Evolutionary conservation across 768 basidiomycete species (phyloP).

Genomic region (Amanita pallidorosea): DNA sequence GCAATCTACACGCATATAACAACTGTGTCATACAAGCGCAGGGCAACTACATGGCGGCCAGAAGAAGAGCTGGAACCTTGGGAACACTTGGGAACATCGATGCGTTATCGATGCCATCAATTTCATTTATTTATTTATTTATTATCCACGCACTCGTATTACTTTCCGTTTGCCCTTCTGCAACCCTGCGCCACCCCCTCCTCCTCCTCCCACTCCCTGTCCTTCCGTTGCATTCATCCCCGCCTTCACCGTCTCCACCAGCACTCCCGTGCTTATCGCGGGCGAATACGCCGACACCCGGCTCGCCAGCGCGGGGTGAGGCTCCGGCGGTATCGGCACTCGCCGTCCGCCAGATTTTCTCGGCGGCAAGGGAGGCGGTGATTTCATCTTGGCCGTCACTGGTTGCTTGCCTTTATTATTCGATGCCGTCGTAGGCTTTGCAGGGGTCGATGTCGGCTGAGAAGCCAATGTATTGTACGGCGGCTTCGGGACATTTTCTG

Average conservation of each 20-base stretch:
- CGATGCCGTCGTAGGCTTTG: constrained; percentile 21
- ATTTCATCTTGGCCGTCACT: constrained; percentile 32
- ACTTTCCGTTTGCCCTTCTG: constrained; percentile 77
- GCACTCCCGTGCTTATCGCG: constrained; percentile 61
- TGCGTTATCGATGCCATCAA: constrained; percentile 8
- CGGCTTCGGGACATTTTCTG: constrained; percentile 55
- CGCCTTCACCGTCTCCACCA: constrained; percentile 78
- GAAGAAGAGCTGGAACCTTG: background rate
- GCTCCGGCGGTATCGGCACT: constrained; percentile 67
- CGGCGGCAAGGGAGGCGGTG: constrained; percentile 20
- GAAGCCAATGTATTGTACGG: constrained; percentile 36
- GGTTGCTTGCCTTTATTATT: constrained; percentile 43
- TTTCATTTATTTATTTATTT: background rate
- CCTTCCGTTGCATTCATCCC: constrained; percentile 60
- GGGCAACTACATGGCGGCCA: background rate
- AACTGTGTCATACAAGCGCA: constrained; percentile 2
- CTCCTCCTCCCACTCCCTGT: constrained; percentile 20
- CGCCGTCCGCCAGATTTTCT: constrained; percentile 28
- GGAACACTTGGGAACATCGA: background rate
- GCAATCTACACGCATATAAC: background rate
- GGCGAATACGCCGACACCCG: constrained; percentile 79
- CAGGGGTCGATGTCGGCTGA: constrained; percentile 7
- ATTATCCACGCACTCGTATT: constrained; percentile 55
- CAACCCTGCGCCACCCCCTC: constrained; percentile 22
- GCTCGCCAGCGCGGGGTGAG: constrained; percentile 59